Conservation (phyloP, 2,329 filamentous ascomycete genomes). For the Penicillium corylophilum region DNA sequence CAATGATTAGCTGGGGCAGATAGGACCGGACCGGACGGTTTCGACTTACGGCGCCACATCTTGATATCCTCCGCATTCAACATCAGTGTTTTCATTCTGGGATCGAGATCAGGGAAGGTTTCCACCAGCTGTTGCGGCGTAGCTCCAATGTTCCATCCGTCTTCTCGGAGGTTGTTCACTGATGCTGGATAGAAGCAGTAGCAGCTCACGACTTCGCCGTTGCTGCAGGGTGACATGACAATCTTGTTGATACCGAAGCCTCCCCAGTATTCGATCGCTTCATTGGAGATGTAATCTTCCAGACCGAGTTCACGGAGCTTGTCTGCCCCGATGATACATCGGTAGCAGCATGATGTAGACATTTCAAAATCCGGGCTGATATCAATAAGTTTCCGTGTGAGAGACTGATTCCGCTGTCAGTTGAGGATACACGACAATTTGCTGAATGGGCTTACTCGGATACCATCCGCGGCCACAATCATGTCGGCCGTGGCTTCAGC, state of each 20-base stretch:
- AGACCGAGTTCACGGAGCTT: slow-evolving; percentile 23
- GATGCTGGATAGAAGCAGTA: slow-evolving; percentile 40
- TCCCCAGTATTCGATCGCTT: slow-evolving; percentile 33
- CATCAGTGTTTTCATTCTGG: slow-evolving; percentile 22
- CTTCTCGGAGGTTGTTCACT: slow-evolving; percentile 21
- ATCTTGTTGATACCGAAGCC: slow-evolving; percentile 43
- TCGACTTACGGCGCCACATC: slow-evolving; percentile 24
- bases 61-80: slow-evolving; percentile 26
- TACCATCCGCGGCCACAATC: slow-evolving; percentile 27
- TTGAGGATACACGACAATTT: too few species aligned
- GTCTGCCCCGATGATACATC: slow-evolving; percentile 27
- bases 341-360: slow-evolving; percentile 39
- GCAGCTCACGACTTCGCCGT: slow-evolving; percentile 39
- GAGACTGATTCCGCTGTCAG: slow-evolving; percentile 11
- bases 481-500: slow-evolving; percentile 17
- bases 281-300: slow-evolving; percentile 36
- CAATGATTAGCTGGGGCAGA: not conserved
- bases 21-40: too few species aligned
- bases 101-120: slow-evolving; percentile 24
- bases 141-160: slow-evolving; percentile 25
- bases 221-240: slow-evolving; percentile 40
- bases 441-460: slow-evolving; percentile 18
- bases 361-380: slow-evolving; percentile 34
- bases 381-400: slow-evolving; percentile 20
- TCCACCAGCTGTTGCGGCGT: slow-evolving; percentile 24